Evolutionary conservation across 2,329 filamentous ascomycete genomes (phyloP).

Genomic region (Zopfia rhizophila): DNA sequence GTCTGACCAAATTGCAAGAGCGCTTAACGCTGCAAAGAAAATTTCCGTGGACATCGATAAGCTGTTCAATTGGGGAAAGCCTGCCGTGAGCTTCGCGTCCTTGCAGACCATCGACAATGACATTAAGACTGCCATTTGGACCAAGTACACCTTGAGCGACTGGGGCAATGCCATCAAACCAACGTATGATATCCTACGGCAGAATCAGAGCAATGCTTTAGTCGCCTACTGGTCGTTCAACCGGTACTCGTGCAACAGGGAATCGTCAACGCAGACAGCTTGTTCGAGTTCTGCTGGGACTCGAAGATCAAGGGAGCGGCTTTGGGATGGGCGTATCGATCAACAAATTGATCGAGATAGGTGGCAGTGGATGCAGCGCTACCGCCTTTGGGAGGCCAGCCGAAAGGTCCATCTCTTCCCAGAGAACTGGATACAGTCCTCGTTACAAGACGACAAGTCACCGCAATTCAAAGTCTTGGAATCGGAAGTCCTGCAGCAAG

Average conservation of each 20-base stretch:
- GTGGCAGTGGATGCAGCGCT: slow-evolving; percentile 41
- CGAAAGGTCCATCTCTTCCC: slow-evolving; percentile 46
- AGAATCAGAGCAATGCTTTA: slow-evolving; percentile 8
- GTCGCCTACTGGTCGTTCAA: slow-evolving; percentile 6
- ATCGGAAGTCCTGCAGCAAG: slow-evolving; percentile 29
- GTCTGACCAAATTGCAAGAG: too few relatives aligned
- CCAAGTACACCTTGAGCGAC: too few relatives aligned
- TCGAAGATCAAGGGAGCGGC: too few relatives aligned
- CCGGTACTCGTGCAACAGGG: neutral
- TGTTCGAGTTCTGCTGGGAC: slow-evolving; percentile 46
- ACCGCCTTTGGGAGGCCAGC: slow-evolving; percentile 43
- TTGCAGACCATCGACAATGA: too few relatives aligned
- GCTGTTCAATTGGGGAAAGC: too few relatives aligned
- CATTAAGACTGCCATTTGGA: too few relatives aligned
- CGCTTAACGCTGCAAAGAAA: too few relatives aligned
- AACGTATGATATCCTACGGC: slow-evolving; percentile 2
- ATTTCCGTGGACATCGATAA: too few relatives aligned
- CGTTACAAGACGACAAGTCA: slow-evolving; percentile 47
- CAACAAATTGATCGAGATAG: slow-evolving; percentile 3
- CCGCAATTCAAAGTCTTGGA: slow-evolving; percentile 34
- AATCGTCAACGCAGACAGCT: slow-evolving; percentile 22
- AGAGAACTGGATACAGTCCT: slow-evolving; percentile 47
- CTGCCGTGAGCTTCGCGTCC: too few relatives aligned
- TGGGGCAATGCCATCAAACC: slow-evolving; percentile 1
- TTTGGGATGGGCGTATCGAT: slow-evolving; percentile 43